Percentiles rank a stretch among this genome's conserved stretches.
These are phyloP conservation scores for Oehlia diaphana DNA, from an alignment of 192 early-diverging fungal species.

Conservation along the genomic window DNA sequence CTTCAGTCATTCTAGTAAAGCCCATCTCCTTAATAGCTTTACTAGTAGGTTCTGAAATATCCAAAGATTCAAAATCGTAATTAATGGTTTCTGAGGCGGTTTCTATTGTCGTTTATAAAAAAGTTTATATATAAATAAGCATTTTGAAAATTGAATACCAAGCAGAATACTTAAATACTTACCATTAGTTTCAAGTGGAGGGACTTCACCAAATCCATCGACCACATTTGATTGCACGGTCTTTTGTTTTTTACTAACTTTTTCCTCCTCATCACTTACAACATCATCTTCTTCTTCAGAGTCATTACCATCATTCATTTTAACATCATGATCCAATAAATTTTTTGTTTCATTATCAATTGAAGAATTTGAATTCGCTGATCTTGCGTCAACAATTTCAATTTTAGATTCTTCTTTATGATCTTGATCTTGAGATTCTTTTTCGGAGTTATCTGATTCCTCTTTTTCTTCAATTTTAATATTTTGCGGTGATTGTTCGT, in stretches of 20 bases:
- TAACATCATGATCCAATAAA: too few relatives aligned
- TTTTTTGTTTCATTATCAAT: too few relatives aligned
- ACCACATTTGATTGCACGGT: not conserved
- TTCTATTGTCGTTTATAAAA: conserved; percentile 5
- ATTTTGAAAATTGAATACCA: not conserved
- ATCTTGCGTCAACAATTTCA: too few relatives aligned
- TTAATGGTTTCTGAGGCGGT: conserved; percentile 33
- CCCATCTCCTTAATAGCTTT: conserved; percentile 90
- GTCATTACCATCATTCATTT: too few relatives aligned
- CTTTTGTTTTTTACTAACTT: conserved; percentile 7
- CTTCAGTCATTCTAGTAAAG: conserved; percentile 92
- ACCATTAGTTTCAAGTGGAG: not conserved
- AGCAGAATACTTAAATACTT: not conserved
- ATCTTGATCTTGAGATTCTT: too few relatives aligned
- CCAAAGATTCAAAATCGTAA: conserved; percentile 72
- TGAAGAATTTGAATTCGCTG: too few relatives aligned
- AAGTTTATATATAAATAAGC: not conserved
- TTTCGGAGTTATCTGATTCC: too few relatives aligned
- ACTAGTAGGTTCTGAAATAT: conserved; percentile 77
- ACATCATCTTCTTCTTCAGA: conserved; percentile 3
- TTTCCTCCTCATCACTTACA: conserved; percentile 1
- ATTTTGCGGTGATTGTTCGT: not conserved
- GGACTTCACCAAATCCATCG: conserved; percentile 13
- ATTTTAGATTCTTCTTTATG: too few relatives aligned
- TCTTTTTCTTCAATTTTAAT: too few relatives aligned